A percentile compares a stretch with the other conserved stretches of the same genome.
Evolutionary conservation across 371 early-diverging fungal genomes (phyloP).

Genomic region (Circinella umbellata): DNA sequence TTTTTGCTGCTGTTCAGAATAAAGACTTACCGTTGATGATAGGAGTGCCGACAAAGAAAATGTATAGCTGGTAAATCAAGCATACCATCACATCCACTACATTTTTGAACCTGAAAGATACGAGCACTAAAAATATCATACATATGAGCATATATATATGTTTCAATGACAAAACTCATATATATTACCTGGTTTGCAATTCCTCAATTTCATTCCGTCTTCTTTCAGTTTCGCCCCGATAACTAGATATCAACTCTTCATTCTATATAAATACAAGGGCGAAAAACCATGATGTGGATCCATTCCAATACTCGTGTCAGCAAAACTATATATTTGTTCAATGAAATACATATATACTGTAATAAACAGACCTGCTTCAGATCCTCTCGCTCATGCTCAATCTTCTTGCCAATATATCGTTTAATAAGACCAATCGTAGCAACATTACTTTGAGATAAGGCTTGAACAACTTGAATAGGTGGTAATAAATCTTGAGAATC

Average conservation of each 20-base stretch:
- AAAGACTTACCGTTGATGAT: constrained; percentile 76
- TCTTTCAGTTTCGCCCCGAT: constrained; percentile 78
- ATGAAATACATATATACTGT: background rate
- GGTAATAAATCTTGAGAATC: constrained; percentile 85
- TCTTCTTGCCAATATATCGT: constrained; percentile 77
- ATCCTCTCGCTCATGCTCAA: constrained; percentile 72
- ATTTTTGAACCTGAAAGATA: constrained; percentile 91
- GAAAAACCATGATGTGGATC: background rate
- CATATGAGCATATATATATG: too few relatives aligned
- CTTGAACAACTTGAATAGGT: constrained; percentile 88
- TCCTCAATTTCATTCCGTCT: constrained; percentile 84
- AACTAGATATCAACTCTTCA: constrained; percentile 68
- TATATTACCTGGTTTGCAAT: constrained; percentile 64
- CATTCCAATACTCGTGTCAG: background rate
- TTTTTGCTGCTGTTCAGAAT: too few relatives aligned
- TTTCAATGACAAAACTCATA: too few relatives aligned
- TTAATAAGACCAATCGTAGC: constrained; percentile 88
- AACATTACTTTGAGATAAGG: constrained; percentile 79
- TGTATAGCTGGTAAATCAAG: constrained; percentile 91
- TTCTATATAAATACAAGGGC: constrained; percentile 35
- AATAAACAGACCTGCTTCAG: constrained; percentile 61
- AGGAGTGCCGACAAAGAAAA: constrained; percentile 93
- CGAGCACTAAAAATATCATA: constrained; percentile 45
- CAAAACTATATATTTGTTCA: background rate
- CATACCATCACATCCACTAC: constrained; percentile 78